Conservation (phyloP, 179 eudicot genomes). For the Silene vulgaris region DNA sequence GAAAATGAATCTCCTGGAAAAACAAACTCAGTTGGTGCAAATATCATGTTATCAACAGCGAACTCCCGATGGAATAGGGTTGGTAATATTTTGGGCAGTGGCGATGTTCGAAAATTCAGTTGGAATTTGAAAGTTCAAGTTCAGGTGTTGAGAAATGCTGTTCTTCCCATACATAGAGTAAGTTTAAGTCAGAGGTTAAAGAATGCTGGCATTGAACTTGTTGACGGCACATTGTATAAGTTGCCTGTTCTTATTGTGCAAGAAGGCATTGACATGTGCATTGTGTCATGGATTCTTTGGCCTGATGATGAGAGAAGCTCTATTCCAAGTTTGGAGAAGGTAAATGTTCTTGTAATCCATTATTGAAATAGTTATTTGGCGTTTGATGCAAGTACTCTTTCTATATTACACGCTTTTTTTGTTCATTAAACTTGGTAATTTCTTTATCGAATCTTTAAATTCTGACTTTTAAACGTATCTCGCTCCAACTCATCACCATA, state of each 20-base stretch:
- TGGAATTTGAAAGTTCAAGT: constrained; percentile 86
- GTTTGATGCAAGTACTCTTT: neutral
- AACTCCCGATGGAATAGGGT: constrained; percentile 65
- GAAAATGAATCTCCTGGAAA: constrained; percentile 29
- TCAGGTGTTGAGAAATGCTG: constrained; percentile 70
- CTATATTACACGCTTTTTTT: neutral
- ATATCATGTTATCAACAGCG: constrained; percentile 39
- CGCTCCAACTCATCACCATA: no score
- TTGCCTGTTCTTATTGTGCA: constrained; percentile 42
- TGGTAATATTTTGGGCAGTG: constrained; percentile 46
- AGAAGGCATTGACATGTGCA: constrained; percentile 61
- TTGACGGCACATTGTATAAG: constrained; percentile 56
- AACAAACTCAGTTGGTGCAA: constrained; percentile 30
- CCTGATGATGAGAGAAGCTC: constrained; percentile 95
- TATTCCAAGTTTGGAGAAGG: constrained; percentile 87
- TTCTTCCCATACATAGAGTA: constrained; percentile 57
- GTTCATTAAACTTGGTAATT: neutral
- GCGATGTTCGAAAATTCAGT: constrained; percentile 54
- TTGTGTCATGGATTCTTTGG: constrained; percentile 91
- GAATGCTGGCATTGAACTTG: constrained; percentile 46
- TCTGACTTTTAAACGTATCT: no score
- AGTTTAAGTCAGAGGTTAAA: constrained; percentile 44
- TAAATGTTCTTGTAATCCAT: constrained; percentile 21
- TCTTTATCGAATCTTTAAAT: no score
- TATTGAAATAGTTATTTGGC: neutral